Conservation (phyloP, 305 asterid species). For the Andrographis paniculata region DNA sequence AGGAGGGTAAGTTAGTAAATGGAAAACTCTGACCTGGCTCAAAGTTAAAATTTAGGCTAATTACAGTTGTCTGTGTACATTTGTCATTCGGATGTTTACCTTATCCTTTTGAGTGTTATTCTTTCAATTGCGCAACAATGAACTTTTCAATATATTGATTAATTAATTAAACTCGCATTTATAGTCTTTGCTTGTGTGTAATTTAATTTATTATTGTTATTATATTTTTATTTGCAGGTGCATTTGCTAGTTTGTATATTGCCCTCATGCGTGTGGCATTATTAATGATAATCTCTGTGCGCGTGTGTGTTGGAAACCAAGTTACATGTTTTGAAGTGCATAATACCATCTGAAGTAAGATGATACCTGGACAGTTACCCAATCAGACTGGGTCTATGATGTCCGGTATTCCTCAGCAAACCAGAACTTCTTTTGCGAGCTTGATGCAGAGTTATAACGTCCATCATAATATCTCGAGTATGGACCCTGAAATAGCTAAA, state of each 20-base stretch:
- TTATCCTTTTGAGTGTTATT: no score
- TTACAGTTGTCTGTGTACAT: no score
- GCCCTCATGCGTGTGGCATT: neutral
- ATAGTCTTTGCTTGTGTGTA: neutral
- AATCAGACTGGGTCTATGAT: neutral
- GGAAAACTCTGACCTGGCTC: no score
- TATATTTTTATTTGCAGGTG: neutral
- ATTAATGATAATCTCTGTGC: no score
- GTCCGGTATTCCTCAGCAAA: neutral
- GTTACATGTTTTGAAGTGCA: neutral
- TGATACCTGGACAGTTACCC: conserved; percentile 1
- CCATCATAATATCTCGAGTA: conserved; percentile 27
- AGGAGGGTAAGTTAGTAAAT: no score
- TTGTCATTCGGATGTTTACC: no score
- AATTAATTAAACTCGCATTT: neutral
- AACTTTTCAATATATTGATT: no score
- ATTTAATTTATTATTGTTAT: neutral
- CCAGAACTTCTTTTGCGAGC: neutral
- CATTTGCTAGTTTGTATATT: neutral
- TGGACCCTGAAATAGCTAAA: conserved; percentile 47
- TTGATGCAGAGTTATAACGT: neutral
- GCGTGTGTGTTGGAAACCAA: neutral
- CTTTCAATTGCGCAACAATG: no score
- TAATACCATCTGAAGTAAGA: neutral
- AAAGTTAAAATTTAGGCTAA: no score